phyloP scores from a whole-genome alignment of 2,329 filamentous ascomycete species.

The Stagonosporopsis cucurbitacearum region DNA sequence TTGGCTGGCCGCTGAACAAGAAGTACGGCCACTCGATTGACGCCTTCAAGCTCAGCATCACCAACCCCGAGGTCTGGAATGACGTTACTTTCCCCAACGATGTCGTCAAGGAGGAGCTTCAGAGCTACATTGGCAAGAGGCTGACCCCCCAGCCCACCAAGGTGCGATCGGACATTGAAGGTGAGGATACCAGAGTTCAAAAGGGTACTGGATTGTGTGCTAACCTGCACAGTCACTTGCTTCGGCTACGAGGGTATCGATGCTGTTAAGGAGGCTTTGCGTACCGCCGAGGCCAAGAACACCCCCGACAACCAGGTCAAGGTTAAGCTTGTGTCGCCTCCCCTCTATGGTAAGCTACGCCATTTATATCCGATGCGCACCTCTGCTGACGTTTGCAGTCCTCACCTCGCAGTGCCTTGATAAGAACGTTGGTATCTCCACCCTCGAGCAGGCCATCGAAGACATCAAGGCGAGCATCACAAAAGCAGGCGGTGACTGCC shows the following conservation, averaged over 20 bases:
- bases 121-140: slow-evolving; percentile 95
- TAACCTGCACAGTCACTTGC: slow-evolving; percentile 44
- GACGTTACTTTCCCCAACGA: slow-evolving; percentile 89
- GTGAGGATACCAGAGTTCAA: slow-evolving; percentile 63
- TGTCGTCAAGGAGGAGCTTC: slow-evolving; percentile 84
- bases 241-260: slow-evolving; percentile 96
- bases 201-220: neutral
- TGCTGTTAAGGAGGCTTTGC: slow-evolving; percentile 90
- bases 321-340: slow-evolving; percentile 97
- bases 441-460: slow-evolving; percentile 86
- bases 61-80: slow-evolving; percentile 95
- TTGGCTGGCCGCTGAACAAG: slow-evolving; percentile 97
- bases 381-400: slow-evolving; percentile 57
- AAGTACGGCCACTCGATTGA: slow-evolving; percentile 97
- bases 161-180: slow-evolving; percentile 93
- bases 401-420: slow-evolving; percentile 95
- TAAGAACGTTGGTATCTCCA: slow-evolving; percentile 83
- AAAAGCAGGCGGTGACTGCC: slow-evolving; percentile 76
- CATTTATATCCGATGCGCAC: neutral
- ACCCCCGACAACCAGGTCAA: slow-evolving; percentile 93
- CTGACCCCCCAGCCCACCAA: slow-evolving; percentile 98
- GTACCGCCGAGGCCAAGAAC: slow-evolving; percentile 91
- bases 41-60: slow-evolving; percentile 99
- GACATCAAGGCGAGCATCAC: slow-evolving; percentile 85
- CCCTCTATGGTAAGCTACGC: slow-evolving; percentile 68